Percentiles rank a stretch among this genome's conserved stretches.
Evolutionary conservation across 129 eudicot genomes (phyloP).

Genomic region (Rutidosis leptorrhynchoides): DNA sequence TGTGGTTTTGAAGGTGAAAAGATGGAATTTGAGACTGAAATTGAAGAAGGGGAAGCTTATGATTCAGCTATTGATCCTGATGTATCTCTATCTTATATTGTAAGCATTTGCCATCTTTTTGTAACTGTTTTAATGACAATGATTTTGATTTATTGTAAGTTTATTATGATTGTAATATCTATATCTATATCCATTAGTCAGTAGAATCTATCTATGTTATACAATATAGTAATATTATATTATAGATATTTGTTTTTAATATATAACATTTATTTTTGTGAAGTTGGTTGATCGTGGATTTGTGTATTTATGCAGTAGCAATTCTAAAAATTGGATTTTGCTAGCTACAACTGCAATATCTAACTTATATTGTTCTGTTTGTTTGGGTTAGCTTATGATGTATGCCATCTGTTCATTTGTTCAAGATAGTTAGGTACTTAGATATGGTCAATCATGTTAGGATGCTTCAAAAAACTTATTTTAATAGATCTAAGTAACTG

Average conservation of each 20-base stretch:
- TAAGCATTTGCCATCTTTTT: conserved; percentile 30
- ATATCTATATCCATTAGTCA: too few species aligned
- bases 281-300: conserved; percentile 7
- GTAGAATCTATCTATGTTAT: too few species aligned
- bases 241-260: background rate
- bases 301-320: conserved; percentile 11
- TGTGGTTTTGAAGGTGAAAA: conserved; percentile 48
- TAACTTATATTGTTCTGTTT: background rate
- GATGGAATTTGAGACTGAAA: conserved; percentile 62
- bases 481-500: background rate
- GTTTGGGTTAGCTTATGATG: conserved; percentile 3
- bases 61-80: conserved; percentile 55
- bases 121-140: background rate
- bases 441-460: background rate
- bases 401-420: background rate
- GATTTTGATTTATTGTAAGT: background rate
- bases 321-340: conserved; percentile 15
- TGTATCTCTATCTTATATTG: conserved; percentile 62
- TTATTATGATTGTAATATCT: background rate
- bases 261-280: background rate
- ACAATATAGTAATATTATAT: background rate
- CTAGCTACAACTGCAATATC: conserved; percentile 3
- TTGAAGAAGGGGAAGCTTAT: conserved; percentile 93
- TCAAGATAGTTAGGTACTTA: background rate
- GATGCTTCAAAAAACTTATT: conserved; percentile 7